Evolutionary conservation across 148 eudicot genomes (phyloP), one percentile per base, ranked within the genome.

Genomic region (Fallopia convolvulus): DNA sequence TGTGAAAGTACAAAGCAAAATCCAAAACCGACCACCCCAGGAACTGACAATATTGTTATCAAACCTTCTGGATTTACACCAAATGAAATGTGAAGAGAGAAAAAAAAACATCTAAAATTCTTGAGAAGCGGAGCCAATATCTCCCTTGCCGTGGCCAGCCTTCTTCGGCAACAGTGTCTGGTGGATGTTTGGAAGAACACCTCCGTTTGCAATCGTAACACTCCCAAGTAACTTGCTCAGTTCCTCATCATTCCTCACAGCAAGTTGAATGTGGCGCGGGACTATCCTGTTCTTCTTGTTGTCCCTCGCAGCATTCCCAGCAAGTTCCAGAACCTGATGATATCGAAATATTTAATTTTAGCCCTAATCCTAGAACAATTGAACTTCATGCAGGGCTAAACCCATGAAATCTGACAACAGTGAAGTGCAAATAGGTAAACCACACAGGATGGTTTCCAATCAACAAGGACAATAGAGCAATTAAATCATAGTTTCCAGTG

Each of bases 281-380:
- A 66, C 74, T 2, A 68, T 44, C 48, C 79, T 77, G 58, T 26
- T 77, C 74, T 77, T 77, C 79, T 77, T 77, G 74, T 77, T 77
- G 40, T 77, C 79, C 6, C 79, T 77, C 42, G 79, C 79, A 11
- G 79, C 79, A 48, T 77, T 77, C 26, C 79, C 79, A 36, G 79
- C 79, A 36, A 77, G 48, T 61, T 77, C 79, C 30, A 26, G 1
- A 0, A 26, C 30, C 30, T 26, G 30, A 74, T 40, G 66, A 0
- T 3, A 46, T 13, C 6, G 13, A 72, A 23, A 13, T 39, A 20
- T 17, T 20, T 14, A 15, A 61, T 61, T 5, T n/a, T 47, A 74
- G 18, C 74, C 47, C 74, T 70, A 42, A 70, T 15, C 21, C 44
- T 70, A 42, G 6, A 13, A 3, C 30, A 26, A 26, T 26, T 1